phyloP scores from a whole-genome alignment of 2,329 filamentous ascomycete genomes.

The Xylaria sp. region DNA sequence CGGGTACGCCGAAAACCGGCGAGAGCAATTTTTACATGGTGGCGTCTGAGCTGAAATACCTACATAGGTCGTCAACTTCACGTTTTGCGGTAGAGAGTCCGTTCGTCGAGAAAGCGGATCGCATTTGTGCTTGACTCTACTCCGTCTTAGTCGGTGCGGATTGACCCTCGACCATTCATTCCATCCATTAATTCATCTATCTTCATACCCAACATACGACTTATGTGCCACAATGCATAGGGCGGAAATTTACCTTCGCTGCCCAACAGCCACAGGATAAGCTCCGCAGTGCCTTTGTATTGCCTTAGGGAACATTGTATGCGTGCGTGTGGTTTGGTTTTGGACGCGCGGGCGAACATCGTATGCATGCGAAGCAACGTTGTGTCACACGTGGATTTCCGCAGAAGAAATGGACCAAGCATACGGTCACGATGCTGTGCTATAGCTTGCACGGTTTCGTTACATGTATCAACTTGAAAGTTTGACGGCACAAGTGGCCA shows the following conservation, averaged over 20 bases:
- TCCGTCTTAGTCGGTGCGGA: not conserved
- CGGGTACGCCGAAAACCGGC: conserved; percentile 5
- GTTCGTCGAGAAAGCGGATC: not conserved
- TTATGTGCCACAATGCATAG: conserved; percentile 1
- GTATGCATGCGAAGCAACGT: conserved; percentile 26
- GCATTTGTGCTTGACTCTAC: not conserved
- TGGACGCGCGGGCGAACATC: conserved; percentile 9
- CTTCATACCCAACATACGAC: not conserved
- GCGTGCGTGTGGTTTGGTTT: conserved; percentile 8
- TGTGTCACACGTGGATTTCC: conserved; percentile 18
- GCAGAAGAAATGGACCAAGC: conserved; percentile 13
- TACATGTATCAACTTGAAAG: conserved; percentile 4
- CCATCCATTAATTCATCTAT: not conserved
- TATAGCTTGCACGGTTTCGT: conserved; percentile 7
- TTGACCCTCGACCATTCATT: conserved; percentile 1
- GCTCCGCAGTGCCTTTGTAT: not conserved
- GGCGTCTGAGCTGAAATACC: conserved; percentile 14
- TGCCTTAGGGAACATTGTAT: not conserved
- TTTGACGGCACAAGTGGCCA: not conserved
- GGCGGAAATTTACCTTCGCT: conserved; percentile 3
- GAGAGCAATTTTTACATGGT: not conserved
- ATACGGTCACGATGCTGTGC: conserved; percentile 8
- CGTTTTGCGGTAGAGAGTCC: not conserved
- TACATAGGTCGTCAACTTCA: not conserved
- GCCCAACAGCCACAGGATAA: not conserved